These are phyloP conservation scores for Amanita thiersii DNA, from an alignment of 768 basidiomycete species.

Conservation along the genomic window DNA sequence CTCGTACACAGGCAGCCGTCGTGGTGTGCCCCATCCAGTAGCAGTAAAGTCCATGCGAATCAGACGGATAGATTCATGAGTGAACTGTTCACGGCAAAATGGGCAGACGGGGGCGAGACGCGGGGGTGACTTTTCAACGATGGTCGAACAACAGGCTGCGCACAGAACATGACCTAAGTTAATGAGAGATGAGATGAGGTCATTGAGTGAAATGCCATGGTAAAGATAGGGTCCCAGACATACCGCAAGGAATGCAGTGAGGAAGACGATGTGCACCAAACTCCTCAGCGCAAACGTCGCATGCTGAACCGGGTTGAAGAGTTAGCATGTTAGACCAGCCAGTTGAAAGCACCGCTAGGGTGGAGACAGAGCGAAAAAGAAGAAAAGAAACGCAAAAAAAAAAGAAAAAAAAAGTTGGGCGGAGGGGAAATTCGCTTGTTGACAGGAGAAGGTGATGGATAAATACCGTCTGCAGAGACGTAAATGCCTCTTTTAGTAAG, in stretches of 20 bases:
- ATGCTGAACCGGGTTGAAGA: constrained; percentile 73
- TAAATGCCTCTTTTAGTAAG: constrained; percentile 18
- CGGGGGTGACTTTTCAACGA: constrained; percentile 72
- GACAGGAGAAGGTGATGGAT: constrained; percentile 29
- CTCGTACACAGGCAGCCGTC: constrained; percentile 43
- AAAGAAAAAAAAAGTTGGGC: constrained; percentile 22
- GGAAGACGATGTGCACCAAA: constrained; percentile 67
- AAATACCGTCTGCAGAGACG: constrained; percentile 37
- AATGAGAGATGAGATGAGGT: constrained; percentile 13
- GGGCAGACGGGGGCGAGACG: constrained; percentile 71
- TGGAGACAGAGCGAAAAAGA: constrained; percentile 28
- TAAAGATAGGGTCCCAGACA: constrained; percentile 20
- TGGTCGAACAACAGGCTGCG: constrained; percentile 67
- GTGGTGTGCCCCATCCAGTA: constrained; percentile 63
- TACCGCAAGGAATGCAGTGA: constrained; percentile 79
- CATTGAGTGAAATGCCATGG: constrained; percentile 4
- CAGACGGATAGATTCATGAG: constrained; percentile 56
- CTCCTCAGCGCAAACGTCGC: constrained; percentile 89
- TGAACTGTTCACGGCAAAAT: constrained; percentile 76
- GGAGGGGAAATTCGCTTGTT: constrained; percentile 32
- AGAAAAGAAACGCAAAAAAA: constrained; percentile 29
- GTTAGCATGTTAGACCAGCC: constrained; percentile 66
- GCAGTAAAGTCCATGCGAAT: constrained; percentile 73
- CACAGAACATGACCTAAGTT: constrained; percentile 78
- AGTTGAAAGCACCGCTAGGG: constrained; percentile 34